These are phyloP conservation scores for Aspergillus terreus DNA, from an alignment of 2,329 filamentous ascomycete genomes.

Conservation along the genomic window DNA sequence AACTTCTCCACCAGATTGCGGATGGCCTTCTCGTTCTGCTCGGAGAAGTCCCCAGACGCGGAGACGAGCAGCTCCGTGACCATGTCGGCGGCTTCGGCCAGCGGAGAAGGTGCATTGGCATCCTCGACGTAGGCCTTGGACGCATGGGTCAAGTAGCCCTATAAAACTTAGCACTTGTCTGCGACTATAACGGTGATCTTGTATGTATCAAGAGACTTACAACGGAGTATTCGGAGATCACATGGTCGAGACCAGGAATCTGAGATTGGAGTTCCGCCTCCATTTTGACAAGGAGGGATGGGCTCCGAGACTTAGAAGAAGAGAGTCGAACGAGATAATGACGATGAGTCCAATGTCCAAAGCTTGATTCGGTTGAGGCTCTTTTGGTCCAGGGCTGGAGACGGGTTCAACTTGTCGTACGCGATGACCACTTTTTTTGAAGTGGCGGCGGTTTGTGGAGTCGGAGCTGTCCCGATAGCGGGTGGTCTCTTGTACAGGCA, in stretches of 20 bases:
- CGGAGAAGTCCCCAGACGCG: constrained; percentile 78
- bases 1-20: constrained; percentile 84
- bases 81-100: constrained; percentile 77
- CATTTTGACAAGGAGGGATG: constrained; percentile 50
- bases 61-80: constrained; percentile 89
- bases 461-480: background rate
- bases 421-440: background rate
- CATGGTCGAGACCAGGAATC: constrained; percentile 80
- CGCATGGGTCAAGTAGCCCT: constrained; percentile 89
- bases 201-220: constrained; percentile 21
- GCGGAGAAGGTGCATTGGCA: constrained; percentile 64
- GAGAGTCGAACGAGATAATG: background rate
- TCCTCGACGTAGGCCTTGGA: constrained; percentile 78
- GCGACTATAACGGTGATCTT: too few species aligned
- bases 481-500: background rate
- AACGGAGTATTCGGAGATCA: constrained; percentile 87
- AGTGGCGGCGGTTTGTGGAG: constrained; percentile 3
- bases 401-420: too few species aligned
- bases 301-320: background rate
- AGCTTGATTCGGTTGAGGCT: too few species aligned
- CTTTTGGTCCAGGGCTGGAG: too few species aligned
- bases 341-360: too few species aligned
- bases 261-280: constrained; percentile 81
- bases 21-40: constrained; percentile 71
- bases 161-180: background rate